phyloP scores from a whole-genome alignment of 2,329 filamentous ascomycete species.

The Diaporthe vexans region DNA sequence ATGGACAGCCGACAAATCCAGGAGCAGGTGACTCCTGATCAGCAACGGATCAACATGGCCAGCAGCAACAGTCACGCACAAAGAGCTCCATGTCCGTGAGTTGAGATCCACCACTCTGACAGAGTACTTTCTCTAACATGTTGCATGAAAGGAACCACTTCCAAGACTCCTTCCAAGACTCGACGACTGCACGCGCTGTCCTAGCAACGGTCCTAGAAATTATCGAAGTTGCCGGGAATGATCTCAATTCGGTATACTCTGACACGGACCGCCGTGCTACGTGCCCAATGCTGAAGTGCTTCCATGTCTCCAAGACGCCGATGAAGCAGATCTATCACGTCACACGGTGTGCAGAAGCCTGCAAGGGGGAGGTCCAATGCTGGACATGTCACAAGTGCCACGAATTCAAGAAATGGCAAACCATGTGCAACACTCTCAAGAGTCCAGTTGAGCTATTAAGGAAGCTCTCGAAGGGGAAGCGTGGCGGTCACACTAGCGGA shows the following conservation, averaged over 20 bases:
- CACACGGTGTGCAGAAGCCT: neutral
- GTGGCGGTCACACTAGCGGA: neutral
- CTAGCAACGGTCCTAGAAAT: slow-evolving; percentile 9
- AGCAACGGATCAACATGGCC: neutral
- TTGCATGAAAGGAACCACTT: slow-evolving; percentile 7
- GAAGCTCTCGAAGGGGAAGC: slow-evolving; percentile 22
- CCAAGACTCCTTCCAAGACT: slow-evolving; percentile 20
- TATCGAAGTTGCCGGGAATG: neutral
- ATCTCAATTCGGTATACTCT: neutral
- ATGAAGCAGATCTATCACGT: slow-evolving; percentile 11
- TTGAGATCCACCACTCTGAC: neutral
- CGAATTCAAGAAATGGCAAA: slow-evolving; percentile 20
- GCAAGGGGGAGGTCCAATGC: neutral
- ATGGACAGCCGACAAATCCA: slow-evolving; percentile 8
- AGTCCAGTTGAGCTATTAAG: slow-evolving; percentile 11
- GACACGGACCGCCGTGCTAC: neutral
- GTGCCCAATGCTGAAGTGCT: slow-evolving; percentile 23
- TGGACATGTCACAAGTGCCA: neutral
- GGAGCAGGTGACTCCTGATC: neutral
- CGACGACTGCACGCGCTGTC: neutral
- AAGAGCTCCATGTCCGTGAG: slow-evolving; percentile 3
- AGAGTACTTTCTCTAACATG: neutral
- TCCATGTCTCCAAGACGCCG: neutral
- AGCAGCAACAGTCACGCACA: neutral
- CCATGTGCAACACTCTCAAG: slow-evolving; percentile 8